Percentiles rank a stretch among this genome's conserved stretches.
phyloP scores from a whole-genome alignment of 176 grass and related monocot genomes.

The Oryza meridionalis region DNA sequence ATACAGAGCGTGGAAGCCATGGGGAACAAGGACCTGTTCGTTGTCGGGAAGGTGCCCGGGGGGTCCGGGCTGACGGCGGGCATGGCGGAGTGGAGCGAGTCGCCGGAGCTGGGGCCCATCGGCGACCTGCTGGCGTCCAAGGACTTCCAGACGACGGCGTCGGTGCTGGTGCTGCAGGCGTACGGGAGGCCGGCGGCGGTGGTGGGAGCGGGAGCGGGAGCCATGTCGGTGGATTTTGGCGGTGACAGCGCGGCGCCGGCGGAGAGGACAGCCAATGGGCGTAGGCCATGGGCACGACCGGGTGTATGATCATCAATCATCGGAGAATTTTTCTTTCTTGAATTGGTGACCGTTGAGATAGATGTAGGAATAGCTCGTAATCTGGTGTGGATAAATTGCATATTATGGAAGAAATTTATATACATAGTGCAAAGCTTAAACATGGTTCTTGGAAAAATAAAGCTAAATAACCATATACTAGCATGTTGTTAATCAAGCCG shows the following conservation, averaged over 20 bases:
- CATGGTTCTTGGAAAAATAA: no score
- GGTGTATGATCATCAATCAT: no score
- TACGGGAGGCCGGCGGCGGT: slow-evolving; percentile 47
- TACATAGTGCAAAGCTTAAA: no score
- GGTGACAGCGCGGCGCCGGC: neutral
- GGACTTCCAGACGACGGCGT: slow-evolving; percentile 61
- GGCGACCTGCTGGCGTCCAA: slow-evolving; percentile 71
- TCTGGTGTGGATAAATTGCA: no score
- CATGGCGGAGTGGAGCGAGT: slow-evolving; percentile 73
- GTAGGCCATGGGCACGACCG: neutral
- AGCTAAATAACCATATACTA: no score
- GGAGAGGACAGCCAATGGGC: neutral
- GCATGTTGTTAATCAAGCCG: no score
- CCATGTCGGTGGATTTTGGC: slow-evolving; percentile 5
- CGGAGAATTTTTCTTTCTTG: no score
- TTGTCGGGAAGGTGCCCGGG: slow-evolving; percentile 62
- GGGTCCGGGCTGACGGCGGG: slow-evolving; percentile 42
- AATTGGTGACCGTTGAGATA: no score
- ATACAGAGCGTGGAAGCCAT: slow-evolving; percentile 46
- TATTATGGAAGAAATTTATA: no score
- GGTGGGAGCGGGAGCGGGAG: neutral
- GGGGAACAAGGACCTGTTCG: slow-evolving; percentile 54
- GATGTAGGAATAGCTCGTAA: no score
- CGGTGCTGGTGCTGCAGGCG: slow-evolving; percentile 55
- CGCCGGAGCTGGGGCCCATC: slow-evolving; percentile 60